Percentiles rank a stretch among this genome's conserved stretches.
Conservation (phyloP, 2,329 filamentous ascomycete genomes). For the Fusarium clavum region DNA sequence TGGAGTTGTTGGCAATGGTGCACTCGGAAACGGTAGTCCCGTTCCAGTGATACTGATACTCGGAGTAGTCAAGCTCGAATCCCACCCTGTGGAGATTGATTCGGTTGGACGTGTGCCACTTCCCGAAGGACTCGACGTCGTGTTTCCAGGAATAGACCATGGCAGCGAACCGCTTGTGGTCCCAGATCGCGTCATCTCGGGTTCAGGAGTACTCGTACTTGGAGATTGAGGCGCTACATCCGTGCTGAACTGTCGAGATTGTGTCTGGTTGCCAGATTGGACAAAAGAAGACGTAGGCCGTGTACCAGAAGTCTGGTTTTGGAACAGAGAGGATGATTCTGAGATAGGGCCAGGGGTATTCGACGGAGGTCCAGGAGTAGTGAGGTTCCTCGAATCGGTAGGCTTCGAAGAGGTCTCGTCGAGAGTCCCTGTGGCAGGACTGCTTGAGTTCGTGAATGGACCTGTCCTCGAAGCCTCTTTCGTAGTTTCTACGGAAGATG, state of each 20-base stretch:
- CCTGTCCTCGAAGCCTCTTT: background rate
- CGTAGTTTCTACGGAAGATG: background rate
- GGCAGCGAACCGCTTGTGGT: slow-evolving; percentile 15
- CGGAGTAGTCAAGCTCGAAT: slow-evolving; percentile 24
- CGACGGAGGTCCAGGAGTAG: background rate
- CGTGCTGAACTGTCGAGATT: background rate
- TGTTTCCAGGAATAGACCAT: slow-evolving; percentile 24
- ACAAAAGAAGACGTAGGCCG: background rate
- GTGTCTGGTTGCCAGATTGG: slow-evolving; percentile 2
- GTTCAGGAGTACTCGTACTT: background rate
- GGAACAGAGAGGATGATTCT: background rate
- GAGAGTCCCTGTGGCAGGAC: background rate
- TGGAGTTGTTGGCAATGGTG: background rate
- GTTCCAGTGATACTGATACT: slow-evolving; percentile 8
- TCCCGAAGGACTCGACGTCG: slow-evolving; percentile 11
- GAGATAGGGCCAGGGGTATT: slow-evolving; percentile 4
- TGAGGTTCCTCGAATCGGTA: slow-evolving; percentile 8
- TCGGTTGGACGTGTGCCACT: slow-evolving; percentile 26
- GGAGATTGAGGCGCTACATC: slow-evolving; percentile 2
- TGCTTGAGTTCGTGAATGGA: background rate
- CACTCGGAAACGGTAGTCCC: background rate
- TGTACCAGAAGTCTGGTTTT: background rate
- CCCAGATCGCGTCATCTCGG: slow-evolving; percentile 16
- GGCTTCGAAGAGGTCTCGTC: background rate
- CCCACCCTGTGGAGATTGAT: slow-evolving; percentile 18